Evolutionary conservation across 345 rosid genomes (phyloP).

Genomic region (Salix exigua): DNA sequence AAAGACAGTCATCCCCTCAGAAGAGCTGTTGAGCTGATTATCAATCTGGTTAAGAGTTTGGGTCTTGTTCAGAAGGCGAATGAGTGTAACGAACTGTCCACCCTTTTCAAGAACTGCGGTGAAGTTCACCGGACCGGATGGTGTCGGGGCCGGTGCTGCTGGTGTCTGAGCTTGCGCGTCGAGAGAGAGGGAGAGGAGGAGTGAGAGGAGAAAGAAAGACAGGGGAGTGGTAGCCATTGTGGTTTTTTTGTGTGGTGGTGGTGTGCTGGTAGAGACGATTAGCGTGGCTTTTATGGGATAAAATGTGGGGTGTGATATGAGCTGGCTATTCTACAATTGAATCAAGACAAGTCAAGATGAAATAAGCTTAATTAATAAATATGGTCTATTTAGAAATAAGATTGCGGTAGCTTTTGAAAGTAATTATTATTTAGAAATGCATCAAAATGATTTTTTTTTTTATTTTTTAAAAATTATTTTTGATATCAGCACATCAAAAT

Average conservation of each 20-base stretch:
- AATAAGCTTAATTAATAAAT: too few relatives aligned
- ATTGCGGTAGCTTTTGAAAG: too few relatives aligned
- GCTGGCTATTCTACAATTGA: slow-evolving; percentile 29
- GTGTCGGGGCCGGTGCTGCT: slow-evolving; percentile 47
- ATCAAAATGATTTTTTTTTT: too few relatives aligned
- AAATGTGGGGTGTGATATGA: slow-evolving; percentile 33
- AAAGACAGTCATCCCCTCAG: slow-evolving; percentile 70
- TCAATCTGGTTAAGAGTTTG: slow-evolving; percentile 52
- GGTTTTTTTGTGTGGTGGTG: slow-evolving; percentile 8
- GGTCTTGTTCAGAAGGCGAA: slow-evolving; percentile 52
- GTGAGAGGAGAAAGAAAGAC: slow-evolving; percentile 18
- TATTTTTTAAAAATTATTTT: too few relatives aligned
- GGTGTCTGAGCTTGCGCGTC: slow-evolving; percentile 31
- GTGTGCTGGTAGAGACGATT: slow-evolving; percentile 13
- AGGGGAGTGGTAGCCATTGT: slow-evolving; percentile 42
- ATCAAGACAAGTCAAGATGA: not conserved
- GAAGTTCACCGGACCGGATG: slow-evolving; percentile 60
- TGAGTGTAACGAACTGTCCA: slow-evolving; percentile 59
- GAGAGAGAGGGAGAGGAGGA: slow-evolving; percentile 36
- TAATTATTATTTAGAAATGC: too few relatives aligned
- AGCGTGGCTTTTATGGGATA: slow-evolving; percentile 27
- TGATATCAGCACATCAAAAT: too few relatives aligned
- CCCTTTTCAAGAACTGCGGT: slow-evolving; percentile 65
- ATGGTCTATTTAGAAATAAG: too few relatives aligned
- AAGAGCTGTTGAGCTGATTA: slow-evolving; percentile 66